Conservation (phyloP, 768 basidiomycete genomes). For the Lactifluus rugatus region DNA sequence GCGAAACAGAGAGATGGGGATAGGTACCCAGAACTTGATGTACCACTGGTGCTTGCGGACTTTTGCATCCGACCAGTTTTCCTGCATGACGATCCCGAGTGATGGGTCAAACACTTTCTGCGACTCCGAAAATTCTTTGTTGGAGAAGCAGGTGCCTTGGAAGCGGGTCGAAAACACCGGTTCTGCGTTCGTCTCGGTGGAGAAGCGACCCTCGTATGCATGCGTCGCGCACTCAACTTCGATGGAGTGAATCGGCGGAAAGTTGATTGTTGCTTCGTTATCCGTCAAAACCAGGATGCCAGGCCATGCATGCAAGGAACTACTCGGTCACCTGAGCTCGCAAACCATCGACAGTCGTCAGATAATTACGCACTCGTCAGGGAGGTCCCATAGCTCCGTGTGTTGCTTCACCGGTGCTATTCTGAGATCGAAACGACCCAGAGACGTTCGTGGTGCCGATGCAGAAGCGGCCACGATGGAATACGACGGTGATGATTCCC, state of each 20-base stretch:
- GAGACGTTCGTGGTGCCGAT: background rate
- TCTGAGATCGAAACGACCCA: slow-evolving; percentile 18
- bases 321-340: background rate
- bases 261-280: background rate
- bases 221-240: slow-evolving; percentile 16
- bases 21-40: slow-evolving; percentile 19
- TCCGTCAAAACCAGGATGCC: slow-evolving; percentile 18
- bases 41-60: slow-evolving; percentile 17
- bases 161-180: slow-evolving; percentile 14
- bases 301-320: slow-evolving; percentile 11
- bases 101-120: slow-evolving; percentile 4
- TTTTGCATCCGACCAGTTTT: slow-evolving; percentile 14
- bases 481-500: slow-evolving; percentile 5
- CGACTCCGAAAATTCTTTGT: background rate
- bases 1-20: slow-evolving; percentile 19
- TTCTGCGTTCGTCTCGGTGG: slow-evolving; percentile 16
- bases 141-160: background rate
- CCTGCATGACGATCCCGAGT: slow-evolving; percentile 17
- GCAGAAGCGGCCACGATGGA: background rate
- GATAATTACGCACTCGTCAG: slow-evolving; percentile 15
- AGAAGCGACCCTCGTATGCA: slow-evolving; percentile 20
- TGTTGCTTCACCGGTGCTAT: slow-evolving; percentile 13
- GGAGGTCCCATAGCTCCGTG: slow-evolving; percentile 18
- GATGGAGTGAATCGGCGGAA: slow-evolving; percentile 9
- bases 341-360: background rate